Conservation (phyloP, 768 basidiomycete genomes). For the Saitozyma sp. region DNA sequence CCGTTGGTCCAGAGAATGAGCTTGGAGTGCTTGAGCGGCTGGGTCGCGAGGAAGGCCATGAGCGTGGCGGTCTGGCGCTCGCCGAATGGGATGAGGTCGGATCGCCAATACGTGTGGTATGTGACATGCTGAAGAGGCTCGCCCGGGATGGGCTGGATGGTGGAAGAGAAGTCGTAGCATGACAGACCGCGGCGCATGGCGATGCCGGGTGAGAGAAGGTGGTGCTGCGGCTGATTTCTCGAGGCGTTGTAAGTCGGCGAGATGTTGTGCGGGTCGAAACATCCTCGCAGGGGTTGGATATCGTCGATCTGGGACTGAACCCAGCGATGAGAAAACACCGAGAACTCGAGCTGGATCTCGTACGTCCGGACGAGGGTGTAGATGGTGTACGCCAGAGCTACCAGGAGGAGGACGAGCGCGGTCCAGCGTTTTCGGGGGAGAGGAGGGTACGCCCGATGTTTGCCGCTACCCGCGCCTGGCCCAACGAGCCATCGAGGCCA, state of each 20-base stretch:
- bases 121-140: slow-evolving; percentile 55
- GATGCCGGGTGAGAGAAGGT: slow-evolving; percentile 77
- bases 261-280: slow-evolving; percentile 41
- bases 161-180: slow-evolving; percentile 90
- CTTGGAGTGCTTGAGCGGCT: slow-evolving; percentile 64
- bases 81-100: slow-evolving; percentile 77
- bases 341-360: slow-evolving; percentile 82
- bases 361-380: slow-evolving; percentile 27
- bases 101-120: slow-evolving; percentile 93
- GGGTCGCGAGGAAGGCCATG: slow-evolving; percentile 91
- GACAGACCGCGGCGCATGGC: slow-evolving; percentile 76
- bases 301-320: slow-evolving; percentile 69
- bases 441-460: background rate
- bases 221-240: slow-evolving; percentile 56
- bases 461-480: background rate
- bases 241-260: slow-evolving; percentile 45
- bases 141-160: slow-evolving; percentile 59
- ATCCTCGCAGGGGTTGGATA: slow-evolving; percentile 59
- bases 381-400: background rate
- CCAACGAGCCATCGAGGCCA: slow-evolving; percentile 18
- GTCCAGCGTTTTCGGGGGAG: background rate
- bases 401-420: slow-evolving; percentile 6
- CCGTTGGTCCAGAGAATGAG: slow-evolving; percentile 93
- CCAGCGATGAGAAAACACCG: slow-evolving; percentile 76
- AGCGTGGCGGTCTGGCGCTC: slow-evolving; percentile 86